These are phyloP conservation scores for Colletotrichum australisinense DNA, from an alignment of 2,329 filamentous ascomycete species.

Conservation along the genomic window DNA sequence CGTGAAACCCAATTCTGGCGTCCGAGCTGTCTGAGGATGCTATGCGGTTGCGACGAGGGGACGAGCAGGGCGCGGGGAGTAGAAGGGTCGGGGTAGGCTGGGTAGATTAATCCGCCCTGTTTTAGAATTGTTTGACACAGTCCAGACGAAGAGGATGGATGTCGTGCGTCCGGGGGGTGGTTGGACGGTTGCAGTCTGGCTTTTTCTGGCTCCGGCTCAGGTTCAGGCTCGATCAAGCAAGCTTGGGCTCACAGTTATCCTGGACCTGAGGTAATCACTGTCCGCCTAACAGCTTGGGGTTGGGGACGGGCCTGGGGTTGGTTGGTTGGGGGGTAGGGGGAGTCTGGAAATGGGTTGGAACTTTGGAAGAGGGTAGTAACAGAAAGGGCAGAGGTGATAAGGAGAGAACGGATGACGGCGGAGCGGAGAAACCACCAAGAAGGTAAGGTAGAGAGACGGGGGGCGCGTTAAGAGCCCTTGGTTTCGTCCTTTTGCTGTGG, in stretches of 20 bases:
- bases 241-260: neutral
- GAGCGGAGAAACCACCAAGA: conserved; percentile 18
- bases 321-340: no score
- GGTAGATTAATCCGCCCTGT: conserved; percentile 28
- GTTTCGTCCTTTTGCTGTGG: neutral
- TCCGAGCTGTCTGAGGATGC: conserved; percentile 35
- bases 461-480: neutral
- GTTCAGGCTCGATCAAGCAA: neutral
- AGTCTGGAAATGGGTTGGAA: neutral
- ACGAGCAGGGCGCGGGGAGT: conserved; percentile 11
- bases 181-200: conserved; percentile 14
- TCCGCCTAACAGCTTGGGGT: neutral
- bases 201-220: neutral
- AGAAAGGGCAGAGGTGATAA: conserved; percentile 11
- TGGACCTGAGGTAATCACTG: neutral
- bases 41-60: conserved; percentile 25
- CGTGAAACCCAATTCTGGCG: conserved; percentile 36
- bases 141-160: conserved; percentile 31
- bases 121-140: conserved; percentile 36
- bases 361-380: neutral
- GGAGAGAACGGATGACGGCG: conserved; percentile 29
- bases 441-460: conserved; percentile 2
- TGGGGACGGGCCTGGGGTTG: neutral
- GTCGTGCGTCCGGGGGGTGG: conserved; percentile 26
- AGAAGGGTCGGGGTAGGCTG: conserved; percentile 7